Evolutionary conservation across 1,284 basidiomycete species (phyloP).

Genomic region (Ganoderma multipileum): DNA sequence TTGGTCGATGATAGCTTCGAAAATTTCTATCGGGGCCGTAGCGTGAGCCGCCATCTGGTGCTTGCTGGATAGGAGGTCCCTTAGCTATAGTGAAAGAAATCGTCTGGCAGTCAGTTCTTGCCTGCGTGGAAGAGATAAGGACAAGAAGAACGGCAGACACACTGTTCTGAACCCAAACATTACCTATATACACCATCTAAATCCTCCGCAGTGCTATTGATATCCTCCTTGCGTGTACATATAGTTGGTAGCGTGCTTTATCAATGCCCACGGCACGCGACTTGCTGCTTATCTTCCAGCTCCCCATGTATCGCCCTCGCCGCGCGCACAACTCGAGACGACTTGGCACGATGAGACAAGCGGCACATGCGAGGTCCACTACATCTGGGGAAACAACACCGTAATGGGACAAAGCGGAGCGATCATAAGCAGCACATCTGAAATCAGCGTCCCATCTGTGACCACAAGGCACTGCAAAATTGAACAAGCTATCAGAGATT

Average conservation of each 20-base stretch:
- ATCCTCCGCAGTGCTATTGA: not conserved
- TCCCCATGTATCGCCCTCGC: not conserved
- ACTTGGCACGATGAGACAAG: not conserved
- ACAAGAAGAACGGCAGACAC: not conserved
- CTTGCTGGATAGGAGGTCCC: not conserved
- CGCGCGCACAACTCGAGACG: not conserved
- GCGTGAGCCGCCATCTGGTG: not conserved
- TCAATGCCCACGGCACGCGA: not conserved
- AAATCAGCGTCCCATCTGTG: too few relatives aligned
- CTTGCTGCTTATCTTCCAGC: not conserved
- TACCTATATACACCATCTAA: not conserved
- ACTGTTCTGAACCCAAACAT: not conserved
- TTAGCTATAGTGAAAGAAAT: not conserved
- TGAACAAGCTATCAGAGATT: too few relatives aligned
- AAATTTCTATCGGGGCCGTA: not conserved
- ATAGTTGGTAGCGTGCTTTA: not conserved
- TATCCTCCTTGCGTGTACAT: not conserved
- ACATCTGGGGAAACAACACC: not conserved
- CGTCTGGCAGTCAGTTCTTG: not conserved
- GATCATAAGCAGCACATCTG: too few relatives aligned
- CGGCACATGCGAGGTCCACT: not conserved
- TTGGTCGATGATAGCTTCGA: not conserved
- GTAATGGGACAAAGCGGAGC: too few relatives aligned
- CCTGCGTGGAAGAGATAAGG: not conserved
- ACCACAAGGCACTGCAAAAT: too few relatives aligned